phyloP scores from a whole-genome alignment of 2,329 filamentous ascomycete species.

The Xylaria sp. region DNA sequence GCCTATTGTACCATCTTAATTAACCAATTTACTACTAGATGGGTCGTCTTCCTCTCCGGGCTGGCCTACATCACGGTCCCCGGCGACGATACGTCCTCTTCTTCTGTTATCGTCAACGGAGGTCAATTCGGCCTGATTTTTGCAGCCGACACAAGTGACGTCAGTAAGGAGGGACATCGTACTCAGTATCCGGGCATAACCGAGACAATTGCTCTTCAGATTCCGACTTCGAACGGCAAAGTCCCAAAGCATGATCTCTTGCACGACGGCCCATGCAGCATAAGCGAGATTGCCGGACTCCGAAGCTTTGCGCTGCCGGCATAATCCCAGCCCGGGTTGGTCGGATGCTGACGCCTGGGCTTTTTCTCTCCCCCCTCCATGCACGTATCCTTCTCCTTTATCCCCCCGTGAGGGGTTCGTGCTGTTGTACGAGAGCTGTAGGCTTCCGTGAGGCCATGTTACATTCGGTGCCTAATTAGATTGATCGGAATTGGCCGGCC shows the following conservation, averaged over 20 bases:
- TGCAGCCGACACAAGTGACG: slow-evolving; percentile 54
- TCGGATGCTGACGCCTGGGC: not conserved
- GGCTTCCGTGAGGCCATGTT: not conserved
- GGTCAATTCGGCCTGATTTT: slow-evolving; percentile 55
- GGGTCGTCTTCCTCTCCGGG: slow-evolving; percentile 52
- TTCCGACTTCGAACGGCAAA: slow-evolving; percentile 50
- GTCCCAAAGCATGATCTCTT: slow-evolving; percentile 54
- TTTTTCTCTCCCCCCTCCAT: not conserved
- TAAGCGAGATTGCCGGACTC: slow-evolving; percentile 37
- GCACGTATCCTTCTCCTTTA: not conserved
- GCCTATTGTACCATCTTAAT: not conserved
- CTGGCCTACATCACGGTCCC: slow-evolving; percentile 56
- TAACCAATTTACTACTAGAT: slow-evolving; percentile 41
- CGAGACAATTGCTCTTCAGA: slow-evolving; percentile 51
- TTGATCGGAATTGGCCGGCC: not conserved
- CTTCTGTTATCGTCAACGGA: slow-evolving; percentile 50
- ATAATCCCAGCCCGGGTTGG: not conserved
- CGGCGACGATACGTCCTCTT: slow-evolving; percentile 45
- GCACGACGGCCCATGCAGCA: slow-evolving; percentile 52
- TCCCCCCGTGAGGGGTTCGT: not conserved
- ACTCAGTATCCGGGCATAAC: slow-evolving; percentile 53
- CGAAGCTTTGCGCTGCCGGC: slow-evolving; percentile 26
- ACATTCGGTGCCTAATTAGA: not conserved
- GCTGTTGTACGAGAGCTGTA: not conserved
- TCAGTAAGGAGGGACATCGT: slow-evolving; percentile 53